Percentiles rank a stretch among this genome's conserved stretches.
Evolutionary conservation across 306 rosid species (phyloP).

Genomic region (Erythrophleum fordii): DNA sequence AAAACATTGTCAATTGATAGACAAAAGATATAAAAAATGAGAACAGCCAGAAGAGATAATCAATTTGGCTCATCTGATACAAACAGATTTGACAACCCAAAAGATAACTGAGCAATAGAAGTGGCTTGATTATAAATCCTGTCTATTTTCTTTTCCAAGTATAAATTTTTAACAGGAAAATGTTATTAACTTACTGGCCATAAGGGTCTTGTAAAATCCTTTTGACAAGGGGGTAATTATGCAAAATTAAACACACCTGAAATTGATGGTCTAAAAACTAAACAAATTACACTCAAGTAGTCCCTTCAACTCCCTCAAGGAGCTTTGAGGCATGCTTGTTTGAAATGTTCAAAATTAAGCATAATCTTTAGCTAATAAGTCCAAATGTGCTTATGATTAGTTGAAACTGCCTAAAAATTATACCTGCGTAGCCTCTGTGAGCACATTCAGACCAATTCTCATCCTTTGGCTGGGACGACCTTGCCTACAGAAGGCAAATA

Average conservation of each 20-base stretch:
- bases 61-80: neutral
- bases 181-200: neutral
- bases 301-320: neutral
- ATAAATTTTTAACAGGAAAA: neutral
- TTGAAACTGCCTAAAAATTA: constrained; percentile 14
- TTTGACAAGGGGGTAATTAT: neutral
- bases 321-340: constrained; percentile 14
- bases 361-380: neutral
- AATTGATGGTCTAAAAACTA: neutral
- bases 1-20: neutral
- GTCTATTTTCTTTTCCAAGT: neutral
- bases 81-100: neutral
- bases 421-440: constrained; percentile 82
- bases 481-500: constrained; percentile 49
- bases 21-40: too few species aligned
- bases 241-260: constrained; percentile 2
- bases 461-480: constrained; percentile 52
- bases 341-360: constrained; percentile 29
- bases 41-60: neutral
- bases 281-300: neutral
- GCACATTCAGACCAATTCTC: constrained; percentile 75
- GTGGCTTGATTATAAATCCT: neutral
- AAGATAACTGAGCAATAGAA: neutral
- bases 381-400: neutral
- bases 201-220: neutral